Evolutionary conservation across 495 filamentous ascomycete species (phyloP).

Genomic region (Penicillium diatomitis): DNA sequence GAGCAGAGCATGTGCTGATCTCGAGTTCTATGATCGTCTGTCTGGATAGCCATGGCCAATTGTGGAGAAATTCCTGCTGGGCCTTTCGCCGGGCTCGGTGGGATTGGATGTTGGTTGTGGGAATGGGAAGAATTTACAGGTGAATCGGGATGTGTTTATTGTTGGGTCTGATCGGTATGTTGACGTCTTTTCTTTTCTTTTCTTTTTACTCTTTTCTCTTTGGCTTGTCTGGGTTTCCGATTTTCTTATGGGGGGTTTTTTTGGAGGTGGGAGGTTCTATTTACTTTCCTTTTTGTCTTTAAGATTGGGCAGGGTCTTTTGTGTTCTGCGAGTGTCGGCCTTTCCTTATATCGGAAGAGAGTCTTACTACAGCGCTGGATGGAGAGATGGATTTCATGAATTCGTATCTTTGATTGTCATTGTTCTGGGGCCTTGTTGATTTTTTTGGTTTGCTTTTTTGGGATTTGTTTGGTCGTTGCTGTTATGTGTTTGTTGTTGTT

Average conservation of each 20-base stretch:
- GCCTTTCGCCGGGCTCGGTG: constrained; percentile 60
- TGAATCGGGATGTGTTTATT: constrained; percentile 73
- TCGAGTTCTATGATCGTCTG: neutral
- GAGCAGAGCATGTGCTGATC: too few relatives aligned
- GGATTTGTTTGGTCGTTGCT: too few relatives aligned
- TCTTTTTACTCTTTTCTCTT: constrained; percentile 7
- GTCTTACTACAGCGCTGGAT: neutral
- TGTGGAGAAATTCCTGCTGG: constrained; percentile 67
- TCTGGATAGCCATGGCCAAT: constrained; percentile 74
- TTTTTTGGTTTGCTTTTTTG: too few relatives aligned
- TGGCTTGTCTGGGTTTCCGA: constrained; percentile 3
- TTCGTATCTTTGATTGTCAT: constrained; percentile 1
- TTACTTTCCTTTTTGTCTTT: too few relatives aligned
- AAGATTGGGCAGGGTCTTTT: too few relatives aligned
- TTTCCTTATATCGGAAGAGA: too few relatives aligned
- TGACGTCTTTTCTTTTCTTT: neutral
- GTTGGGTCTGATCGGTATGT: constrained; percentile 73
- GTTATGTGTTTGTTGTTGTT: neutral
- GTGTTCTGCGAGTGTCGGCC: too few relatives aligned
- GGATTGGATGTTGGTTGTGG: constrained; percentile 87
- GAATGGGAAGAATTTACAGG: constrained; percentile 88
- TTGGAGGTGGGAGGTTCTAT: too few relatives aligned
- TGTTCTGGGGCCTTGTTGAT: neutral
- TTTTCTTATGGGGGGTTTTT: neutral
- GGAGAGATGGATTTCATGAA: neutral